These are phyloP conservation scores for Cucurbita pepo DNA, from an alignment of 306 rosid genomes.

Conservation along the genomic window DNA sequence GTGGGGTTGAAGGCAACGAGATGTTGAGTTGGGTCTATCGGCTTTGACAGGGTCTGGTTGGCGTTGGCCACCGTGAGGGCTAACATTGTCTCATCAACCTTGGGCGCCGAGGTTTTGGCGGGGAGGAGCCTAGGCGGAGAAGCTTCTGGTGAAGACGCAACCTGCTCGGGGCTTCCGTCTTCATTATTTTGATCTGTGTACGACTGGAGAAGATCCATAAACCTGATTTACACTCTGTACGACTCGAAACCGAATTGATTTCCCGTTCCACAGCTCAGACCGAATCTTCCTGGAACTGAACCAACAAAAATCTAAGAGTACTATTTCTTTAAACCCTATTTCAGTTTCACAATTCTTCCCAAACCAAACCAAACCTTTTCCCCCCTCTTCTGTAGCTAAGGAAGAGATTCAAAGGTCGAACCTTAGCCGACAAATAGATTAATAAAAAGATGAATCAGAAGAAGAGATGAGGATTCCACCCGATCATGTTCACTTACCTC, in stretches of 20 bases:
- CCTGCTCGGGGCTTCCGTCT: slow-evolving; percentile 28
- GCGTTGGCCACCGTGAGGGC: slow-evolving; percentile 48
- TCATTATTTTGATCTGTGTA: slow-evolving; percentile 41
- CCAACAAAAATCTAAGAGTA: not conserved
- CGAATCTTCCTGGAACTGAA: not conserved
- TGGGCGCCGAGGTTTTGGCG: slow-evolving; percentile 59
- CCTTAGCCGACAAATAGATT: not conserved
- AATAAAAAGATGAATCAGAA: not conserved
- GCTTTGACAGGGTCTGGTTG: slow-evolving; percentile 22
- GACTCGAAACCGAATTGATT: not conserved
- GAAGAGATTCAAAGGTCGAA: not conserved
- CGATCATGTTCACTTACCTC: not conserved
- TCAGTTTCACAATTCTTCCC: not conserved
- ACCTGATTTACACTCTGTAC: not conserved
- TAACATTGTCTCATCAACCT: slow-evolving; percentile 80
- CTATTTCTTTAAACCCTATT: not conserved
- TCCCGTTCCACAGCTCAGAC: not conserved
- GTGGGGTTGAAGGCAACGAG: slow-evolving; percentile 69
- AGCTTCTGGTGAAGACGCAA: slow-evolving; percentile 25
- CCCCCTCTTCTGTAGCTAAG: not conserved
- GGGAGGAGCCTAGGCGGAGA: slow-evolving; percentile 74
- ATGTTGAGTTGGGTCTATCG: slow-evolving; percentile 74
- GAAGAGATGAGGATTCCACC: not conserved
- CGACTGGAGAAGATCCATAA: slow-evolving; percentile 59
- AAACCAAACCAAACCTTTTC: not conserved